Conservation (phyloP, 768 basidiomycete species). For the Postia placenta region DNA sequence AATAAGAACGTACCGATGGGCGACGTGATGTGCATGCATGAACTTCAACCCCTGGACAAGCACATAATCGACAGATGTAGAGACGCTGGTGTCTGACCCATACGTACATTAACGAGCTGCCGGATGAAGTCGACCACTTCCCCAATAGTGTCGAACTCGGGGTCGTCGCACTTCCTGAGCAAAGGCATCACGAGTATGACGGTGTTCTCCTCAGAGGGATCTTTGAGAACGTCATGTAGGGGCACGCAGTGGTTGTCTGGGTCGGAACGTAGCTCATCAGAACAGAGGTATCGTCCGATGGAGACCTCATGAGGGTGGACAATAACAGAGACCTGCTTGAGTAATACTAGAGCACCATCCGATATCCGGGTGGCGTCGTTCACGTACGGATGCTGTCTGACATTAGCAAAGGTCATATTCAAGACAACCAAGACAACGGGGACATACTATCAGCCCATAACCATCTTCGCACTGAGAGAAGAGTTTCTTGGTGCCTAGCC, state of each 20-base stretch:
- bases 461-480: constrained; percentile 3
- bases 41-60: constrained; percentile 2
- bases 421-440: too few species aligned
- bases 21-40: constrained; percentile 5
- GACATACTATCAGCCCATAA: too few species aligned
- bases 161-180: constrained; percentile 14
- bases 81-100: neutral
- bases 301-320: constrained; percentile 8
- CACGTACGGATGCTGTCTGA: neutral
- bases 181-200: constrained; percentile 20
- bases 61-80: constrained; percentile 10
- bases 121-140: too few species aligned
- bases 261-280: constrained; percentile 3
- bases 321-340: constrained; percentile 10
- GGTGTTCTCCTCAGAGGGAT: constrained; percentile 8
- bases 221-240: constrained; percentile 14
- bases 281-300: constrained; percentile 8
- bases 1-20: constrained; percentile 1
- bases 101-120: constrained; percentile 18
- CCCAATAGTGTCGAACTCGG: constrained; percentile 19
- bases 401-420: neutral
- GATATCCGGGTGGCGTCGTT: constrained; percentile 14
- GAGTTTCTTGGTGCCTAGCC: constrained; percentile 6
- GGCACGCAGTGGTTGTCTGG: constrained; percentile 20
- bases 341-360: constrained; percentile 13